Evolutionary conservation across 306 rosid species (phyloP).

Genomic region (Rosa rugosa): DNA sequence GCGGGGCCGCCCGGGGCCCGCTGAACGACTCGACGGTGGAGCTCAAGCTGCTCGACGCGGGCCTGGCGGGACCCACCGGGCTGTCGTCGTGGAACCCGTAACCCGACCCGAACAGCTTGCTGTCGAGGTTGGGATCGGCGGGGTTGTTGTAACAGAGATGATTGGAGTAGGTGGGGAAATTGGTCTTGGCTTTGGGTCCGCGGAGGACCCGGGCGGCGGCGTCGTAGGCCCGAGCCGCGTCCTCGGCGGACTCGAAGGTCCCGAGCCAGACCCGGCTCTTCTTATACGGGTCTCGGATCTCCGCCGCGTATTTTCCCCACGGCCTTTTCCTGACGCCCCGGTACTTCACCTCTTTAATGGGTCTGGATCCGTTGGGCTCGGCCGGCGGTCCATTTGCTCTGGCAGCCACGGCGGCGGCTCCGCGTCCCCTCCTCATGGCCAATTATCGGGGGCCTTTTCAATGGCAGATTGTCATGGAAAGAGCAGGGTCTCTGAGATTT

Average conservation of each 20-base stretch:
- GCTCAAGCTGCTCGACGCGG: constrained; percentile 79
- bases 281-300: constrained; percentile 89
- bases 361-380: constrained; percentile 36
- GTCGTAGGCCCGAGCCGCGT: constrained; percentile 83
- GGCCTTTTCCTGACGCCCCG: constrained; percentile 83
- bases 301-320: constrained; percentile 90
- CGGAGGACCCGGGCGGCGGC: constrained; percentile 69
- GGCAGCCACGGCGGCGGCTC: constrained; percentile 26
- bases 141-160: constrained; percentile 31
- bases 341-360: constrained; percentile 52
- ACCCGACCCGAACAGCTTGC: constrained; percentile 38
- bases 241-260: constrained; percentile 81
- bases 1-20: constrained; percentile 54
- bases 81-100: constrained; percentile 39
- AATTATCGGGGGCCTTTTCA: background rate
- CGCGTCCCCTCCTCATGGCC: constrained; percentile 59
- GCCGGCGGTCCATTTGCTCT: constrained; percentile 9
- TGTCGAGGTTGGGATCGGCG: constrained; percentile 46
- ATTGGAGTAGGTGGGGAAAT: constrained; percentile 47
- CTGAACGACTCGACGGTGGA: constrained; percentile 88
- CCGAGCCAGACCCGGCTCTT: constrained; percentile 86
- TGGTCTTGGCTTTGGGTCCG: constrained; percentile 79
- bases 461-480: constrained; percentile 9
- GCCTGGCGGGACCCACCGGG: constrained; percentile 51
- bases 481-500: background rate